Conservation (phyloP, 345 rosid genomes). For the Eucalyptus paniculata region DNA sequence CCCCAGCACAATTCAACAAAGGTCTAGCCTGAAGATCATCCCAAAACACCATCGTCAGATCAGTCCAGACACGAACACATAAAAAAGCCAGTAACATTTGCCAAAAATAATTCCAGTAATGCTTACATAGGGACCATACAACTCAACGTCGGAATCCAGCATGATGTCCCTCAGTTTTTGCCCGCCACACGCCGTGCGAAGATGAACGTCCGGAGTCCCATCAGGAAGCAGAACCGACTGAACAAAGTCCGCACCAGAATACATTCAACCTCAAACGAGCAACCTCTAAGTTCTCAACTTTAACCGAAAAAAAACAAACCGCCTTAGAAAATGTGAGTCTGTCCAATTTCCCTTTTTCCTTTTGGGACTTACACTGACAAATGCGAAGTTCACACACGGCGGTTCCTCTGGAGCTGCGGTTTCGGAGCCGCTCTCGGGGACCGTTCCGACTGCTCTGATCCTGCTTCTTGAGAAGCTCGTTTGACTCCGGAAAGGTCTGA, state of each 20-base stretch:
- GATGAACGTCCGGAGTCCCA: constrained; percentile 82
- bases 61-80: neutral
- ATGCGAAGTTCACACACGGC: constrained; percentile 54
- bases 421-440: constrained; percentile 20
- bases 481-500: constrained; percentile 3
- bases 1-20: constrained; percentile 78
- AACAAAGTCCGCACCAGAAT: neutral
- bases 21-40: constrained; percentile 36
- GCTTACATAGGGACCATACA: constrained; percentile 90
- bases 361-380: constrained; percentile 58
- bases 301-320: neutral
- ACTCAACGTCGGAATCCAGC: constrained; percentile 69
- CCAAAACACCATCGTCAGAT: neutral
- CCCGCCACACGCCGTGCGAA: constrained; percentile 59
- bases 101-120: neutral
- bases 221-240: constrained; percentile 89
- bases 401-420: constrained; percentile 30
- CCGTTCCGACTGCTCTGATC: constrained; percentile 38
- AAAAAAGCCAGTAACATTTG: neutral
- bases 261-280: neutral
- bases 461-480: neutral
- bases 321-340: neutral
- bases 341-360: neutral
- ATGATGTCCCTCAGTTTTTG: constrained; percentile 88
- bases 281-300: neutral